phyloP scores from a whole-genome alignment of 2,329 filamentous ascomycete species.

The Nemania sp. region DNA sequence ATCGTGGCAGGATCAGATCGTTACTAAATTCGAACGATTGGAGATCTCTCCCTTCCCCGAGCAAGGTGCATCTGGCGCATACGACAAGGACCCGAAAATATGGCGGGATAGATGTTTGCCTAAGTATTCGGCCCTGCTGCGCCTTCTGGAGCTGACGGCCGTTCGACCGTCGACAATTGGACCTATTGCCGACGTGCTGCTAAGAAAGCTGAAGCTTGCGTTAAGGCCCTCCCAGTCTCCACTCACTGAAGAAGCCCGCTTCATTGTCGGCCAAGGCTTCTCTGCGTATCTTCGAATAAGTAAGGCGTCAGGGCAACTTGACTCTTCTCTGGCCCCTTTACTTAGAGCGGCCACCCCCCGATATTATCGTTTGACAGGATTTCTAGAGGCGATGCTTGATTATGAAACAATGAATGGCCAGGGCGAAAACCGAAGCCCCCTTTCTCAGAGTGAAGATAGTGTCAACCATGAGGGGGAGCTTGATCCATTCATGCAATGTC shows the following conservation, averaged over 20 bases:
- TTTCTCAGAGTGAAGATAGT: slow-evolving; percentile 50
- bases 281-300: slow-evolving; percentile 77
- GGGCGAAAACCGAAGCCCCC: slow-evolving; percentile 44
- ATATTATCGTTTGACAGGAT: slow-evolving; percentile 74
- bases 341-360: slow-evolving; percentile 74
- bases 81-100: slow-evolving; percentile 70
- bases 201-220: slow-evolving; percentile 74
- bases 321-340: slow-evolving; percentile 71
- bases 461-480: slow-evolving; percentile 66
- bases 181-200: slow-evolving; percentile 73
- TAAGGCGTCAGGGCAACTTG: slow-evolving; percentile 67
- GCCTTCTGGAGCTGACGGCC: slow-evolving; percentile 69
- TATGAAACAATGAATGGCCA: slow-evolving; percentile 60
- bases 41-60: slow-evolving; percentile 75
- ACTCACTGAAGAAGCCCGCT: slow-evolving; percentile 73
- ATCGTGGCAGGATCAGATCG: slow-evolving; percentile 79
- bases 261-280: slow-evolving; percentile 81
- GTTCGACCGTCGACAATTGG: slow-evolving; percentile 75
- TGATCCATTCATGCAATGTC: slow-evolving; percentile 70
- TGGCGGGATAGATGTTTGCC: slow-evolving; percentile 74
- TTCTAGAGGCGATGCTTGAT: slow-evolving; percentile 70
- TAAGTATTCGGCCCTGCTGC: slow-evolving; percentile 75
- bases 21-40: slow-evolving; percentile 74
- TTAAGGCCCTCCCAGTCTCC: slow-evolving; percentile 70
- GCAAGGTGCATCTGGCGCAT: slow-evolving; percentile 61